These are phyloP conservation scores for Aquanectria penicillioides DNA, from an alignment of 2,329 filamentous ascomycete species.

Conservation along the genomic window DNA sequence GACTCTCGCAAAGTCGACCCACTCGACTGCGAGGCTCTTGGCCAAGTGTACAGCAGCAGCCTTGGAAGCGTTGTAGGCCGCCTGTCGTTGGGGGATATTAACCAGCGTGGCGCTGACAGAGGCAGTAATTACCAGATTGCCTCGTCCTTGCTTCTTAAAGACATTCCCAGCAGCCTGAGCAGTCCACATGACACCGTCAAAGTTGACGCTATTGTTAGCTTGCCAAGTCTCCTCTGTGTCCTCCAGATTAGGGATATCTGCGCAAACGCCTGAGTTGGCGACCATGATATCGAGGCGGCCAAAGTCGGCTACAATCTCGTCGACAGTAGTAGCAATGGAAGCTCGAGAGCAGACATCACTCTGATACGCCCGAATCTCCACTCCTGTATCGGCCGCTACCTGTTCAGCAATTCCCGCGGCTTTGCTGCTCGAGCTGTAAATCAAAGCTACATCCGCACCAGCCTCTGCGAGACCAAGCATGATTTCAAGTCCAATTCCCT, in stretches of 20 bases:
- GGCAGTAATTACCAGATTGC: constrained; percentile 6
- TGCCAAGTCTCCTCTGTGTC: background rate
- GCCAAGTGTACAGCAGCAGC: constrained; percentile 9
- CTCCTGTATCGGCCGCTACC: background rate
- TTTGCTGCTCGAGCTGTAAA: background rate
- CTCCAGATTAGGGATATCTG: background rate
- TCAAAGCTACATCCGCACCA: constrained; percentile 5
- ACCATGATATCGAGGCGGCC: constrained; percentile 10
- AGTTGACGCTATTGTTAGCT: constrained; percentile 1
- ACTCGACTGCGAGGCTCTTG: constrained; percentile 11
- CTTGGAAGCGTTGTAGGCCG: constrained; percentile 10
- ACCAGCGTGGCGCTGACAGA: constrained; percentile 1
- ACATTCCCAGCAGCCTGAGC: constrained; percentile 5
- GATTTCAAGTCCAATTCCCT: constrained; percentile 1
- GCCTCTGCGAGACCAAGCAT: background rate
- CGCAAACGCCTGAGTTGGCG: constrained; percentile 8
- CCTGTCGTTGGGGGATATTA: constrained; percentile 10
- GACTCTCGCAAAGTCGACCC: constrained; percentile 13
- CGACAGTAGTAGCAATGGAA: background rate
- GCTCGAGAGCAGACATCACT: background rate
- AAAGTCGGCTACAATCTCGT: background rate
- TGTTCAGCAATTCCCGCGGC: background rate
- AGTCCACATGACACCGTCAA: constrained; percentile 11
- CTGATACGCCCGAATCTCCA: background rate
- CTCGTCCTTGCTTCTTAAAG: constrained; percentile 3